These are phyloP conservation scores for Leucosporidium creatinivorum DNA, from an alignment of 768 basidiomycete genomes.

Conservation along the genomic window DNA sequence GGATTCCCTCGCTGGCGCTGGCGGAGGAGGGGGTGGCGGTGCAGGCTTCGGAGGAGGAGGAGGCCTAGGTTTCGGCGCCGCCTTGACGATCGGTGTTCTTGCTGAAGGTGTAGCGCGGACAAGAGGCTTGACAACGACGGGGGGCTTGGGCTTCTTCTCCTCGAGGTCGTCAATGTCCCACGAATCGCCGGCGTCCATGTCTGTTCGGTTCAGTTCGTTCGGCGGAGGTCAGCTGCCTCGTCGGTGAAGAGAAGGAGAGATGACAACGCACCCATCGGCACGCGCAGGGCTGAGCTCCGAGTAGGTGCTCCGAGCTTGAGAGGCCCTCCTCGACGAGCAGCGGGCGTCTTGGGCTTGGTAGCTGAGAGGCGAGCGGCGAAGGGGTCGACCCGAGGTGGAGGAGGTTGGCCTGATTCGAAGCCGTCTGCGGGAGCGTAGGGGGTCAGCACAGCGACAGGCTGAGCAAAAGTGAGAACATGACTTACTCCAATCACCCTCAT, in stretches of 20 bases:
- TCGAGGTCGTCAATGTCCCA: slow-evolving; percentile 27
- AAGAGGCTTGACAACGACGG: not conserved
- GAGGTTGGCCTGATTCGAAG: slow-evolving; percentile 55
- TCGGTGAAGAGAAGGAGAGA: not conserved
- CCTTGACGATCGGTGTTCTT: too few relatives aligned
- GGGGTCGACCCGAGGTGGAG: slow-evolving; percentile 11
- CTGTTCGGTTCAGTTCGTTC: not conserved
- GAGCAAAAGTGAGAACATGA: slow-evolving; percentile 22
- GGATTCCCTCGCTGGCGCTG: not conserved
- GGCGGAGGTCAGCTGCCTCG: not conserved
- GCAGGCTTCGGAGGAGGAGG: not conserved
- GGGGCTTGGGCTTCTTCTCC: not conserved
- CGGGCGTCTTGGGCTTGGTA: not conserved
- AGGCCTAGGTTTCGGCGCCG: not conserved
- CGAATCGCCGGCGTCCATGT: slow-evolving; percentile 28
- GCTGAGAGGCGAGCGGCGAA: slow-evolving; percentile 21
- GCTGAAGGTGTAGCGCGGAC: too few relatives aligned
- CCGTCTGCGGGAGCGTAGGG: slow-evolving; percentile 49
- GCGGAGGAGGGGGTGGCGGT: not conserved
- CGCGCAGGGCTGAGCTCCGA: slow-evolving; percentile 13
- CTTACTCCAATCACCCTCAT: slow-evolving; percentile 90
- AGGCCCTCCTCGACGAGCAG: slow-evolving; percentile 23
- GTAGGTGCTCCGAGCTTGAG: slow-evolving; percentile 12
- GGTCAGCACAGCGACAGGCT: not conserved
- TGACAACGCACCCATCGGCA: slow-evolving; percentile 14